Conservation (phyloP, 73 alveolate species). For the Paramecium primaurelia region DNA sequence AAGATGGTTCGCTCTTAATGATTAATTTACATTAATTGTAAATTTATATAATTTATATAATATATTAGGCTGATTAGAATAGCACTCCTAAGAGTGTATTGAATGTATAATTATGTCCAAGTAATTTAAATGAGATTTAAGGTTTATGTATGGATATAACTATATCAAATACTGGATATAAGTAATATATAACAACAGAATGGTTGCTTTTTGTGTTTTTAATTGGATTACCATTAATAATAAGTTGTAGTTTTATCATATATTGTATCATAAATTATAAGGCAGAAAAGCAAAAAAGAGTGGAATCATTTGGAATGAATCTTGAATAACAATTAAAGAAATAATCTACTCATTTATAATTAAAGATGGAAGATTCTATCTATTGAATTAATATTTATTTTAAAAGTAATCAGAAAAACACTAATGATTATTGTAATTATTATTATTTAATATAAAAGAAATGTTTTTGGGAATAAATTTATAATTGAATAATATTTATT, state of each 20-base stretch:
- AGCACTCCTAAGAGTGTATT: neutral
- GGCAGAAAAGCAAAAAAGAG: neutral
- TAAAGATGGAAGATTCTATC: neutral
- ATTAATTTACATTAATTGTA: neutral
- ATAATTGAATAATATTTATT: neutral
- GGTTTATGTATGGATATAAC: neutral
- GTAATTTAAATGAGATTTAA: neutral
- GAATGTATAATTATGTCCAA: neutral
- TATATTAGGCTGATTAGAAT: neutral
- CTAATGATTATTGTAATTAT: neutral
- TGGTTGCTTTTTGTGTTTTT: neutral
- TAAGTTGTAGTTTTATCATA: neutral
- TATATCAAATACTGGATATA: neutral
- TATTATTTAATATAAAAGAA: neutral
- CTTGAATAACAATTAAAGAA: neutral
- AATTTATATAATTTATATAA: neutral
- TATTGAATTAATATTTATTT: neutral
- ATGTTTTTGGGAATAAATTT: neutral
- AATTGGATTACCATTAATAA: neutral
- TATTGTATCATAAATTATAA: neutral
- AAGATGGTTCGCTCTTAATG: neutral
- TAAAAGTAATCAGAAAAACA: neutral
- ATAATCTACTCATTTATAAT: neutral
- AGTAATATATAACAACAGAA: neutral
- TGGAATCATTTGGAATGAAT: neutral